Evolutionary conservation across 73 alveolate genomes (phyloP).

Genomic region (Vitrella brassicaformis): DNA sequence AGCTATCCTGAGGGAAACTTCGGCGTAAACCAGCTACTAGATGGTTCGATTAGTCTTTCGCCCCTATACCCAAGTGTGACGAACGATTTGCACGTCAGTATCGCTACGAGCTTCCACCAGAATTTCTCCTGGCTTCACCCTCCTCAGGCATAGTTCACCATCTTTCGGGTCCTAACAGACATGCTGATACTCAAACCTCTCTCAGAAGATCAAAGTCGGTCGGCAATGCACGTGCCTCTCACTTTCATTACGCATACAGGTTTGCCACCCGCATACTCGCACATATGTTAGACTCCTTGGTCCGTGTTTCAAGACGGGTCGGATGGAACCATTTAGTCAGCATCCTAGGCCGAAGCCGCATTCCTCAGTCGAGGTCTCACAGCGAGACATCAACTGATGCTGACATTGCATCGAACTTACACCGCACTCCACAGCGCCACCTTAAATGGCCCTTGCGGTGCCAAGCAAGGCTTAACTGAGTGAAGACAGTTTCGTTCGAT

Average conservation of each 20-base stretch:
- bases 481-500: too few species aligned
- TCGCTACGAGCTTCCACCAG: conserved; percentile 87
- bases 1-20: conserved; percentile 99
- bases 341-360: conserved; percentile 66
- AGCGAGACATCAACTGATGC: too few species aligned
- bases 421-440: too few species aligned
- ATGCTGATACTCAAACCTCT: conserved; percentile 80
- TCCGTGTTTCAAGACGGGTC: conserved; percentile 94
- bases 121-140: conserved; percentile 91
- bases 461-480: too few species aligned
- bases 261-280: conserved; percentile 85
- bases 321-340: conserved; percentile 72
- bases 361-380: too few species aligned
- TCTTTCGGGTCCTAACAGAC: conserved; percentile 95
- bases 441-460: too few species aligned
- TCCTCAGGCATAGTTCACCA: conserved; percentile 94
- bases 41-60: conserved; percentile 99
- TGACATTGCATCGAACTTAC: too few species aligned
- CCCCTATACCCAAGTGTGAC: conserved; percentile 97
- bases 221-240: conserved; percentile 78
- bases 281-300: conserved; percentile 92
- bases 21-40: conserved; percentile 99
- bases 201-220: conserved; percentile 70
- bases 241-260: conserved; percentile 75
- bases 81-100: conserved; percentile 92